Evolutionary conservation across 1,284 basidiomycete genomes (phyloP), one percentile per base, ranked within the genome.

Genomic region (Pyrrhoderma lamaoense): DNA sequence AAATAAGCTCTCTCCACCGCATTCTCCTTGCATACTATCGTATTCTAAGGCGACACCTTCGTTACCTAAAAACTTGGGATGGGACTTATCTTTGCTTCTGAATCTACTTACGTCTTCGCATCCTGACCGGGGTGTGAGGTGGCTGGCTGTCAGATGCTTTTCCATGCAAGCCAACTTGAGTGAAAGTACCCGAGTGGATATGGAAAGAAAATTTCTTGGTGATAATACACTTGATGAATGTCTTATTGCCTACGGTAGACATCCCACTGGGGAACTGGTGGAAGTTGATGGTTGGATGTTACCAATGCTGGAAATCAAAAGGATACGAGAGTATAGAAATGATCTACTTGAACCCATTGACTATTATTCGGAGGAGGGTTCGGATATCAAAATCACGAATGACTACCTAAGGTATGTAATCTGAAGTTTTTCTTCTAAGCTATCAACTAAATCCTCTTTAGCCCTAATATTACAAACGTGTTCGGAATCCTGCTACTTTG

Each of bases 1-100:
- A 79, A 34, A 53, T 64, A 1, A 60, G 61, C 9, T 70, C 73
- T 14, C 66, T 90, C 3, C 88, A 93, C 36, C 69, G 72, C 22
- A 65, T 87, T 0, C 76, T 95, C 13, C 73, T 94, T 39, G 78
- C 86, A 1, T 89, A 92, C 62, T 88, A 87, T 61, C 84, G 92
- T 36, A 75, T 94, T 38, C 71, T 93, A 11, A 76, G 58, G 80
- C 80, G 40, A 90, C 90, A 62, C 79, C 82, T 11, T 67, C 77
- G 51, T 72, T 93, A 8, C 82, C 88, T 1, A 57, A 64, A 9
- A 67, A 76, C 14, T 67, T 82, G n/a, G 61, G 68, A 43, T 93
- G 90, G 89, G 70, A 89, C 0, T 63, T 81, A 19, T 67, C 73
- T 0, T 76, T 79, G 11, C 70, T 90, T 18, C 76, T 76, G 8